A percentile compares a stretch with the other conserved stretches of the same genome.
These are phyloP conservation scores for Kluyveromyces sp. DNA, from an alignment of 1,139 yeast species.

Conservation along the genomic window DNA sequence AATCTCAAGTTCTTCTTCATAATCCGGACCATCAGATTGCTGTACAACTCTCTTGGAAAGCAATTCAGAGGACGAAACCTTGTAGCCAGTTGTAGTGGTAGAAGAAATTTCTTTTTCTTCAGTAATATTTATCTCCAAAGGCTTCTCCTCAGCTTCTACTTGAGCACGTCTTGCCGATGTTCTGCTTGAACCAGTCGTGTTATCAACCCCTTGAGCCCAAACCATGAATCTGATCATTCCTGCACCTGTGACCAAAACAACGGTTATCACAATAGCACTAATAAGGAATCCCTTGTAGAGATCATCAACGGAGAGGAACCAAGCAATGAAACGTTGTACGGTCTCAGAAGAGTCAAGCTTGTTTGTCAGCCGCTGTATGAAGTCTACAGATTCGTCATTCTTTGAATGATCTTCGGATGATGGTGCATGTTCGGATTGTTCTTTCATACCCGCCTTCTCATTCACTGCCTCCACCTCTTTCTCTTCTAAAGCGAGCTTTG, in stretches of 20 bases:
- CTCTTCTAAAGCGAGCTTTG: constrained; percentile 54
- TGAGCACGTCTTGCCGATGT: background rate
- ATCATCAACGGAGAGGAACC: constrained; percentile 10
- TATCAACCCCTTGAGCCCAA: constrained; percentile 6
- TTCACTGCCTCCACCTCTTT: constrained; percentile 21
- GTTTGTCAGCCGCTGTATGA: background rate
- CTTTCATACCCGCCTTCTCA: constrained; percentile 1
- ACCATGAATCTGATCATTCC: constrained; percentile 8
- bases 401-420: background rate
- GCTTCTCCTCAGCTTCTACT: background rate
- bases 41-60: constrained; percentile 10
- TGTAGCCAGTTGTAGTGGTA: background rate
- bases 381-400: background rate
- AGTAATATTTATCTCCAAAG: background rate
- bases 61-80: background rate
- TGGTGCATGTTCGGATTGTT: background rate
- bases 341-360: background rate
- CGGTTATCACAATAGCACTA: constrained; percentile 7
- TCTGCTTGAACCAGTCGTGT: background rate
- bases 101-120: background rate
- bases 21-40: constrained; percentile 6
- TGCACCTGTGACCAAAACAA: constrained; percentile 8
- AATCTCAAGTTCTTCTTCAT: constrained; percentile 10
- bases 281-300: constrained; percentile 11
- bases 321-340: background rate